These are phyloP conservation scores for Vitis hybrid DNA, from an alignment of 177 flowering plant species.

Conservation along the genomic window DNA sequence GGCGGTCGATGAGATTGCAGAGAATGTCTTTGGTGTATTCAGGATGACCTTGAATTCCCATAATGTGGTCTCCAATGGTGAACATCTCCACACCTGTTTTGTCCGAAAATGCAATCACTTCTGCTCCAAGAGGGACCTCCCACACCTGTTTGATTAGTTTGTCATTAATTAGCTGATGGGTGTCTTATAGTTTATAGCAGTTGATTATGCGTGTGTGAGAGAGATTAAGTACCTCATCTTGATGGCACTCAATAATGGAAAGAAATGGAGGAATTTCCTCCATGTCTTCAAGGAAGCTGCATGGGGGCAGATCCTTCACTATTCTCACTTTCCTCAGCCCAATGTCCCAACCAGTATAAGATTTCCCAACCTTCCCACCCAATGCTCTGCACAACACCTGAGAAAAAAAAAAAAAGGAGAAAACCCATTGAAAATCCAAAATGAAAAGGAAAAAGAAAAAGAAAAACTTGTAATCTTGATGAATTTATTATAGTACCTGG, in stretches of 20 bases:
- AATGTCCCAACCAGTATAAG: conserved; percentile 71
- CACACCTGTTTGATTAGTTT: conserved; percentile 30
- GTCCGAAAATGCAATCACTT: conserved; percentile 66
- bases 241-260: conserved; percentile 67
- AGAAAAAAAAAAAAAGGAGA: background rate
- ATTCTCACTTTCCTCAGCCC: conserved; percentile 58
- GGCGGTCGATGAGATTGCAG: conserved; percentile 60
- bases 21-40: conserved; percentile 78
- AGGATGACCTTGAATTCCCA: conserved; percentile 89
- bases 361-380: conserved; percentile 70
- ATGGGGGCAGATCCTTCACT: conserved; percentile 34
- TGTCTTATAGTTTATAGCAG: too few relatives aligned
- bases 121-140: conserved; percentile 61
- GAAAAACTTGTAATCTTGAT: background rate
- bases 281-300: conserved; percentile 7
- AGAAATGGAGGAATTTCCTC: conserved; percentile 42
- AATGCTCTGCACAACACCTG: conserved; percentile 71
- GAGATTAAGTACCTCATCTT: conserved; percentile 51
- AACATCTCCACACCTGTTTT: conserved; percentile 81
- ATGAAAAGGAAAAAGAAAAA: background rate
- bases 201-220: too few relatives aligned
- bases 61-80: conserved; percentile 42
- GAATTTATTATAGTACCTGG: conserved; percentile 43
- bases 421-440: background rate
- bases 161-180: background rate